phyloP scores from a whole-genome alignment of 106 monocot genomes.

The Dendrobium officinale region DNA sequence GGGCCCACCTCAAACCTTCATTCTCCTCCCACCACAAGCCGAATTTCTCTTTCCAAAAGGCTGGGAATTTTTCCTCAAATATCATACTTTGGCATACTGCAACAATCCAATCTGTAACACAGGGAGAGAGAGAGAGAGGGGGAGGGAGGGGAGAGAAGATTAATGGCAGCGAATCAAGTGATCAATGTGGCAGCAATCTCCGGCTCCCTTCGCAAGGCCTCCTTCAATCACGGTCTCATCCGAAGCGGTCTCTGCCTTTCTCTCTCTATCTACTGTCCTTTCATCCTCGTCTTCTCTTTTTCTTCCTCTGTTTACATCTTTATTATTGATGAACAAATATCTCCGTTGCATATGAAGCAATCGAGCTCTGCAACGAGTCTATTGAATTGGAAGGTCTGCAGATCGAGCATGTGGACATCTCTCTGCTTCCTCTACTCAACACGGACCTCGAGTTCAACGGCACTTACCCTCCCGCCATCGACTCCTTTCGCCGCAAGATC shows the following conservation, averaged over 20 bases:
- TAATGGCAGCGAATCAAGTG: neutral
- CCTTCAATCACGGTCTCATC: conserved; percentile 27
- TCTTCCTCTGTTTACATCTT: neutral
- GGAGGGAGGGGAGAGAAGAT: too few relatives aligned
- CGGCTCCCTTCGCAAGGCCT: conserved; percentile 34
- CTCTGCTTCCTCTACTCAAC: conserved; percentile 48
- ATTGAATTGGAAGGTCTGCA: conserved; percentile 18
- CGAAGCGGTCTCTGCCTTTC: conserved; percentile 20
- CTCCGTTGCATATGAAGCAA: conserved; percentile 20
- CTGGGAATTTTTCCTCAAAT: too few relatives aligned
- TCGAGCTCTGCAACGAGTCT: conserved; percentile 35
- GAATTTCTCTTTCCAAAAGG: too few relatives aligned
- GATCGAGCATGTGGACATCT: conserved; percentile 49
- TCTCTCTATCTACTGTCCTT: neutral
- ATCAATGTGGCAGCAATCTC: conserved; percentile 30
- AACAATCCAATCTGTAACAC: too few relatives aligned
- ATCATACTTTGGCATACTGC: too few relatives aligned
- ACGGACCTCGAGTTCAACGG: conserved; percentile 58
- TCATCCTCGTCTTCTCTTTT: neutral
- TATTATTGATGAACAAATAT: neutral
- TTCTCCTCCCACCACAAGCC: too few relatives aligned
- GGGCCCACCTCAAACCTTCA: too few relatives aligned
- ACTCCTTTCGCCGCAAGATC: conserved; percentile 53
- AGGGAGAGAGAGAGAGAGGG: neutral
- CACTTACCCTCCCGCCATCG: conserved; percentile 38